A percentile compares a stretch with the other conserved stretches of the same genome.
phyloP scores from a whole-genome alignment of 1,139 yeast genomes.

The Spencermartinsiella ligniputridi region DNA sequence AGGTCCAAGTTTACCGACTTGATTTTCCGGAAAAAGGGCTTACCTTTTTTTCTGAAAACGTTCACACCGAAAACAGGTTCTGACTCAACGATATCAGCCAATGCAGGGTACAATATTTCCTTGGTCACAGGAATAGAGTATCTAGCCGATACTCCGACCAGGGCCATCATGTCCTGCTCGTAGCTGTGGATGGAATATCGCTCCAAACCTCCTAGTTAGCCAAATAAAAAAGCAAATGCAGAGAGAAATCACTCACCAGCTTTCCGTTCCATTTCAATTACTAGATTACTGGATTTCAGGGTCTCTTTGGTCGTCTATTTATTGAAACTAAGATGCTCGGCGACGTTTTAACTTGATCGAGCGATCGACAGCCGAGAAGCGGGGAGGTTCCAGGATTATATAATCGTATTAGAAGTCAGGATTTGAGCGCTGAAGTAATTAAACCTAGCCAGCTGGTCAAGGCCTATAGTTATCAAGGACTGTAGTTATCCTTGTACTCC shows the following conservation, averaged over 20 bases:
- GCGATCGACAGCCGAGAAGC: no score
- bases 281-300: no score
- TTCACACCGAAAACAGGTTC: constrained; percentile 14
- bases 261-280: neutral
- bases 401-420: no score
- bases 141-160: constrained; percentile 17
- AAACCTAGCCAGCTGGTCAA: no score
- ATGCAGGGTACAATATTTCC: constrained; percentile 15
- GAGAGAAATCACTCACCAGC: no score
- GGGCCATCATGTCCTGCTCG: constrained; percentile 12
- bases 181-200: constrained; percentile 16
- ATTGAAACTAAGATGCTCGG: no score
- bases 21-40: constrained; percentile 9
- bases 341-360: no score
- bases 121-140: constrained; percentile 14
- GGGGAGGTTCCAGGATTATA: no score
- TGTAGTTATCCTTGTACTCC: constrained; percentile 35
- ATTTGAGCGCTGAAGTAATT: no score
- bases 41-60: constrained; percentile 6
- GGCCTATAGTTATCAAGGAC: neutral
- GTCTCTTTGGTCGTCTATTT: no score
- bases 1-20: constrained; percentile 12
- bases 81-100: constrained; percentile 10
- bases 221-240: no score
- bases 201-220: no score